Conservation (phyloP, 2,329 filamentous ascomycete species). For the Aspergillus sp. region DNA sequence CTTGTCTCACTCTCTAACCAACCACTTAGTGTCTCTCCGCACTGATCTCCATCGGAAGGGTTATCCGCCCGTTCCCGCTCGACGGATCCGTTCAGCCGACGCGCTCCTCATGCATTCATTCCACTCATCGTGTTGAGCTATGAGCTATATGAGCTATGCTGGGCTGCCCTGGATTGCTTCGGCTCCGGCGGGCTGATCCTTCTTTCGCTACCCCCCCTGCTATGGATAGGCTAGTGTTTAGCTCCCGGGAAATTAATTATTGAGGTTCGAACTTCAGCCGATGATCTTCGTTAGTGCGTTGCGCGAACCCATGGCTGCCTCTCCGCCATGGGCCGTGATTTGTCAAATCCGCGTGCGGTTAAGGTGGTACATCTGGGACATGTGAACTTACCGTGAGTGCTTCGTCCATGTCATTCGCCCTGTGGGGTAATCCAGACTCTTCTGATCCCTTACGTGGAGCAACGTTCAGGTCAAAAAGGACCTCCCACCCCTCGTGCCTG, state of each 20-base stretch:
- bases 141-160: not conserved
- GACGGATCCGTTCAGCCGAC: slow-evolving; percentile 1
- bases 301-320: not conserved
- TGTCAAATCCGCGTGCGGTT: not conserved
- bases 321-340: not conserved
- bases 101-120: not conserved
- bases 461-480: not conserved
- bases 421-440: not conserved
- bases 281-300: not conserved
- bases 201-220: not conserved
- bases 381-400: not conserved
- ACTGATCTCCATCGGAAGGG: not conserved
- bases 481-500: not conserved
- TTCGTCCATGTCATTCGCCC: not conserved
- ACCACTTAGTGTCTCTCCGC: not conserved
- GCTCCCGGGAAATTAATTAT: not conserved
- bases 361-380: not conserved
- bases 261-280: not conserved
- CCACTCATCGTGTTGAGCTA: not conserved
- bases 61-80: not conserved
- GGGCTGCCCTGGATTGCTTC: not conserved
- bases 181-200: not conserved
- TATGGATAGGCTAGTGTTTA: not conserved
- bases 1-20: not conserved
- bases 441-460: not conserved